phyloP scores from a whole-genome alignment of 202 grass and related monocot species.

The Sporobolus alterniflorus region DNA sequence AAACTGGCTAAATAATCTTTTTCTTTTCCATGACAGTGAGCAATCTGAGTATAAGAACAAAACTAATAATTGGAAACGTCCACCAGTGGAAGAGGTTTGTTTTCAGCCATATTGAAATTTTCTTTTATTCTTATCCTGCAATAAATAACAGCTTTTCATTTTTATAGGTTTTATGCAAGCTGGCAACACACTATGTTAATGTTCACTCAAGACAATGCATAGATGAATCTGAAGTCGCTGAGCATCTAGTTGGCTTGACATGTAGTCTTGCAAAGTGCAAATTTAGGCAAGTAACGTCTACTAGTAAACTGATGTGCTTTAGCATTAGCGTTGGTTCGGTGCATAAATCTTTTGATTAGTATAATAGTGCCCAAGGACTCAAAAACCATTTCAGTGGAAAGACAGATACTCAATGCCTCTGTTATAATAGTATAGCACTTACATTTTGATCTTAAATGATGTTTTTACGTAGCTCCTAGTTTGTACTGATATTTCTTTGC shows the following conservation, averaged over 20 bases:
- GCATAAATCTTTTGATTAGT: not conserved
- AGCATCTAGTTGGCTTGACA: conserved; percentile 89
- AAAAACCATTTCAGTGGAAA: not conserved
- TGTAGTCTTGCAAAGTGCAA: conserved; percentile 79
- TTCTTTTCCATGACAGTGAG: conserved; percentile 59
- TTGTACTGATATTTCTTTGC: not conserved
- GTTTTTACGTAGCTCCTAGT: not conserved
- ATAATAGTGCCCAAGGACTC: not conserved
- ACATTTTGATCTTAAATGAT: not conserved
- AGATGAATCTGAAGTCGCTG: conserved; percentile 84
- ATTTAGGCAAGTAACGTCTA: conserved; percentile 62
- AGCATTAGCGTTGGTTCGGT: not conserved
- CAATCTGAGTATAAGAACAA: conserved; percentile 75
- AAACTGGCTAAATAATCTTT: not conserved
- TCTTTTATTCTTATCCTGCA: not conserved
- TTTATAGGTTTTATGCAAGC: conserved; percentile 70
- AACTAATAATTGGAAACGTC: conserved; percentile 61
- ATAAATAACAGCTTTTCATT: conserved; percentile 18
- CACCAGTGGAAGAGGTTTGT: conserved; percentile 76
- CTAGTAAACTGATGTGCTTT: not conserved
- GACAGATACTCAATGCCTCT: not conserved
- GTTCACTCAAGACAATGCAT: conserved; percentile 86
- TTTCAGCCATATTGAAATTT: conserved; percentile 8
- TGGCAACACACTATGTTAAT: conserved; percentile 75
- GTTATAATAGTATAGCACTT: not conserved